A percentile compares a stretch with the other conserved stretches of the same genome.
Evolutionary conservation across 202 grass and related monocot genomes (phyloP).

Genomic region (Eragrostis tef): DNA sequence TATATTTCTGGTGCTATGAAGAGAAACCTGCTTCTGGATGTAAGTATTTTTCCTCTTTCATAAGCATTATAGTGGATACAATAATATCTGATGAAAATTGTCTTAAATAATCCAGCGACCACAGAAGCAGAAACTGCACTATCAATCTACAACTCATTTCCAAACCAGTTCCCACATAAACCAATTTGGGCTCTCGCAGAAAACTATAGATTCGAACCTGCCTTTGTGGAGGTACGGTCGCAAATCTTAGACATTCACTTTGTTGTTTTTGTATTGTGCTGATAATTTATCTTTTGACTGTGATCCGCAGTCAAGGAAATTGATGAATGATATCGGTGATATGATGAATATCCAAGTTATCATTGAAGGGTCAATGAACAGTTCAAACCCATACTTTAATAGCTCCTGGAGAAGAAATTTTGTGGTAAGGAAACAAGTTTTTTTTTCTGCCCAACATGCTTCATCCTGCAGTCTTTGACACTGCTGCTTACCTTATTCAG

Average conservation of each 20-base stretch:
- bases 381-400: slow-evolving; percentile 90
- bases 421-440: slow-evolving; percentile 63
- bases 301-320: slow-evolving; percentile 71
- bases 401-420: slow-evolving; percentile 94
- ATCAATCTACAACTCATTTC: slow-evolving; percentile 72
- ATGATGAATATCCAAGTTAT: slow-evolving; percentile 99
- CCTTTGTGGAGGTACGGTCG: slow-evolving; percentile 88
- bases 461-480: slow-evolving; percentile 1
- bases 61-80: background rate
- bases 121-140: slow-evolving; percentile 74
- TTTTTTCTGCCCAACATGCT: background rate
- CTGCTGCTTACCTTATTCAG: background rate
- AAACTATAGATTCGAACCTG: slow-evolving; percentile 98
- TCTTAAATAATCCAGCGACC: slow-evolving; percentile 56
- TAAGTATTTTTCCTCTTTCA: slow-evolving; percentile 52
- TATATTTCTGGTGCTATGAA: slow-evolving; percentile 49
- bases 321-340: slow-evolving; percentile 85
- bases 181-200: slow-evolving; percentile 92
- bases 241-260: background rate
- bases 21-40: slow-evolving; percentile 98
- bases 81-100: slow-evolving; percentile 30
- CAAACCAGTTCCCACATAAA: slow-evolving; percentile 56
- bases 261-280: slow-evolving; percentile 40
- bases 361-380: slow-evolving; percentile 97
- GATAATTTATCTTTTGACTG: slow-evolving; percentile 41